phyloP scores from a whole-genome alignment of 441 rosid genomes.

The Aleurites moluccanus region DNA sequence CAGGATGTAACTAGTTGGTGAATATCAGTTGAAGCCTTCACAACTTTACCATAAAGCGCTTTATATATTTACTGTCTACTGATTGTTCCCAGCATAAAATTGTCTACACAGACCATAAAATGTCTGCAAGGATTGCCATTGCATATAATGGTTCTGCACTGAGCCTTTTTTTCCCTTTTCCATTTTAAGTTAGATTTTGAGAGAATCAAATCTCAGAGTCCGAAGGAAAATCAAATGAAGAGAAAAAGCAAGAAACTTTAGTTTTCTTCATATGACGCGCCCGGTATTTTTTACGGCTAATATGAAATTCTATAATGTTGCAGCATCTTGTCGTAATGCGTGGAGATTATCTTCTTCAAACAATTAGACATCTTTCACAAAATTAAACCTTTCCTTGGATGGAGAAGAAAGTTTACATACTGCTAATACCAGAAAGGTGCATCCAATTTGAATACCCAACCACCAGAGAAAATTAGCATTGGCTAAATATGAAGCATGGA shows the following conservation, averaged over 20 bases:
- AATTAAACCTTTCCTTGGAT: conserved; percentile 46
- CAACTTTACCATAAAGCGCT: not conserved
- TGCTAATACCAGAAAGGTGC: conserved; percentile 15
- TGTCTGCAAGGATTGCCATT: not conserved
- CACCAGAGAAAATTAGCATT: conserved; percentile 29
- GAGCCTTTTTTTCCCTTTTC: not conserved
- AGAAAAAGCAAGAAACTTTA: not conserved
- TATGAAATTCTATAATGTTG: conserved; percentile 25
- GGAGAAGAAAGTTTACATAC: conserved; percentile 30
- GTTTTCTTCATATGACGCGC: not conserved
- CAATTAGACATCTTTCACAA: conserved; percentile 33
- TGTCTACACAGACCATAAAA: not conserved
- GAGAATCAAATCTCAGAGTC: not conserved
- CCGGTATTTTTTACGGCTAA: not conserved
- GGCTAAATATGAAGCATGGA: conserved; percentile 53
- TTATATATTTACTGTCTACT: not conserved
- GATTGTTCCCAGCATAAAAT: conserved; percentile 4
- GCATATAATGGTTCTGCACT: not conserved
- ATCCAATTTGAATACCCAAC: conserved; percentile 17
- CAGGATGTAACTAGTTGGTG: not conserved
- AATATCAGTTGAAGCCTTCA: not conserved
- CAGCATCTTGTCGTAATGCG: conserved; percentile 44
- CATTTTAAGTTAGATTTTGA: not conserved
- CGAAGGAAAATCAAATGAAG: not conserved
- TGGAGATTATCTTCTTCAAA: conserved; percentile 46